Percentiles rank a stretch among this genome's conserved stretches.
Conservation (phyloP, 257 asterid species). For the Nicotiana knightiana region DNA sequence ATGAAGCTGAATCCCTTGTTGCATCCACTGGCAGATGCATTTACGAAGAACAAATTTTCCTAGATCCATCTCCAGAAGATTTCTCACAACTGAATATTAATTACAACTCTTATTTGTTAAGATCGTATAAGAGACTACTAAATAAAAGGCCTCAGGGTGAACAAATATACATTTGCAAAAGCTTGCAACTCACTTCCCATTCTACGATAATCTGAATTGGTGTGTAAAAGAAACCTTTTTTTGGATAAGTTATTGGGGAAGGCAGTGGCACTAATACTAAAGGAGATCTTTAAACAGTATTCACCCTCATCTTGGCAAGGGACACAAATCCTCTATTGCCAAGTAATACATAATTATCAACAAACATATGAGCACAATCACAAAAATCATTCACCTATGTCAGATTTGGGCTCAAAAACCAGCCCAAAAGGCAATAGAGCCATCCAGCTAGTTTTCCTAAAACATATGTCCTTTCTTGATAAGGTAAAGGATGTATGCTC, state of each 20-base stretch:
- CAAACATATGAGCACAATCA: no score
- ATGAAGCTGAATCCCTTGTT: neutral
- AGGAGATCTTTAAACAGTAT: neutral
- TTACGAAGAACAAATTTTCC: neutral
- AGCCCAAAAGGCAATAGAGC: neutral
- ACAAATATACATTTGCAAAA: neutral
- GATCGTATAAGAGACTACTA: neutral
- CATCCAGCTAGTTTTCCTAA: neutral
- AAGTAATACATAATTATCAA: neutral
- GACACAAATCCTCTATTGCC: neutral
- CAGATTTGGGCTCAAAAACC: neutral
- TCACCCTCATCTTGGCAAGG: neutral
- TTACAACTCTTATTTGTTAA: neutral
- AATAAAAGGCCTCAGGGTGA: neutral
- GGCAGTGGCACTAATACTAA: neutral
- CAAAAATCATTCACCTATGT: neutral
- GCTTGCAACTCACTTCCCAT: neutral
- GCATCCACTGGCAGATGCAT: neutral
- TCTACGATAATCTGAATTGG: neutral
- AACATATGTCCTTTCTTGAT: neutral
- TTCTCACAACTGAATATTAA: neutral
- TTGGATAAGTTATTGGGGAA: neutral
- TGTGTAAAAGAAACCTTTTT: neutral
- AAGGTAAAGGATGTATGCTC: neutral
- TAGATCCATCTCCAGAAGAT: neutral